These are phyloP conservation scores for Naganishia randhawae DNA, from an alignment of 768 basidiomycete species.

Conservation along the genomic window DNA sequence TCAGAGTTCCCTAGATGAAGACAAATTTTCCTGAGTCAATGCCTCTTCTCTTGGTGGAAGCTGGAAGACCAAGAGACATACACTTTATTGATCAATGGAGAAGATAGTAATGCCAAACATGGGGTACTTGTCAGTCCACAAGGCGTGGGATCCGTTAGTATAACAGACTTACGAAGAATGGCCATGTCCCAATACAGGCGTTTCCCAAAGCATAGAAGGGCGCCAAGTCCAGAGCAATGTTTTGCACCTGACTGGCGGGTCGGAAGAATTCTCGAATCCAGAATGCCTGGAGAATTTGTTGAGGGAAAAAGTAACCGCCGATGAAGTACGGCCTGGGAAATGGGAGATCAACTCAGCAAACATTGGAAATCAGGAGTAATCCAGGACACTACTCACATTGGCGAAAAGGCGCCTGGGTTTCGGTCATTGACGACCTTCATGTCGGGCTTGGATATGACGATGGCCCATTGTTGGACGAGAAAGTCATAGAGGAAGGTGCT, in stretches of 20 bases:
- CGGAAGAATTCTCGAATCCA: constrained; percentile 44
- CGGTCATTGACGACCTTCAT: constrained; percentile 46
- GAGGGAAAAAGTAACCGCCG: constrained; percentile 43
- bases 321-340: constrained; percentile 42
- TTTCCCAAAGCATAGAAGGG: constrained; percentile 46
- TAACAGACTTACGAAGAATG: constrained; percentile 41
- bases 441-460: constrained; percentile 39
- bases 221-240: constrained; percentile 32
- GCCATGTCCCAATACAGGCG: constrained; percentile 42
- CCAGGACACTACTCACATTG: constrained; percentile 15
- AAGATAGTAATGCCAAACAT: neutral
- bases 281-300: constrained; percentile 45
- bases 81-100: neutral
- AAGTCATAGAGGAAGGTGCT: constrained; percentile 42
- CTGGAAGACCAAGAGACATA: neutral
- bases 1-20: constrained; percentile 35
- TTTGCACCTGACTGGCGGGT: constrained; percentile 36
- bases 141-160: neutral
- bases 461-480: constrained; percentile 39
- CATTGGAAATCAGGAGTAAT: no score
- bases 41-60: neutral
- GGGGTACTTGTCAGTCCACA: neutral
- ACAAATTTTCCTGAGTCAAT: neutral
- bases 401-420: constrained; percentile 43
- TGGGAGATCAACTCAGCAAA: no score